Base-by-base conservation (phyloP, 306 rosid genomes). In the Alnus glutinosa region DNA sequence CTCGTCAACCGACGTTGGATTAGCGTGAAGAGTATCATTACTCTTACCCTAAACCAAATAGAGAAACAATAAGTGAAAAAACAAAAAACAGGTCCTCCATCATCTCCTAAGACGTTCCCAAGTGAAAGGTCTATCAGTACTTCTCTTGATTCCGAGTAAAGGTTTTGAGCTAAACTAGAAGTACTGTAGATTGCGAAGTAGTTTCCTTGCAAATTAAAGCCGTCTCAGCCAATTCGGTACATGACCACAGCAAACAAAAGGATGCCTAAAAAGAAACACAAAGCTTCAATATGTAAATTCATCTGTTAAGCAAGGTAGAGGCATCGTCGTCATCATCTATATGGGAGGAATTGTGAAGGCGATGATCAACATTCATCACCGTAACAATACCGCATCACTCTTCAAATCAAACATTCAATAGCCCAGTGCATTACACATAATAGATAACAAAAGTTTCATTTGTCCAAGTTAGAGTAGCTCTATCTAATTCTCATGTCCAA, bases 401-500 rank as follows among this genome's bases (percentile, higher is more conserved):
- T n/a, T 18, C 49, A 18, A 18, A 16, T 8, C 28, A 67, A 39
- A 39, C 48, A 36, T 42, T 42, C 18, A 15, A 37, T 37, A 66
- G 71, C 71, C 18, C 13, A 37, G 7, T 37, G 6, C 49, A 63
- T 37, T 66, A 42, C 13, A 18, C 3, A 34, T 14, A 3, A 64
- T 15, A 2, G 47, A 59, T 14, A 15, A 34, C 12, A 68, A 18
- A 59, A 10, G 51, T n/a, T 42, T 44, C 51, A 68, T 63, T 34
- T 68, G 72, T 75, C 47, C 70, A 48, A 75, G 70, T 62, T 32
- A 9, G 18, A 62, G 30, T 15, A 67, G 70, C 42, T 19, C 70
- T 50, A 42, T n/a, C 58, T 51, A 55, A 64, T 48, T 64, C 36
- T 52, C 67, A 54, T 71, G 44, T 68, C 54, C 69, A 77, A 59